A percentile compares a stretch with the other conserved stretches of the same genome.
phyloP scores from a whole-genome alignment of 228 moss, liverwort and hornwort genomes.

The Sphagnum magellanicum region DNA sequence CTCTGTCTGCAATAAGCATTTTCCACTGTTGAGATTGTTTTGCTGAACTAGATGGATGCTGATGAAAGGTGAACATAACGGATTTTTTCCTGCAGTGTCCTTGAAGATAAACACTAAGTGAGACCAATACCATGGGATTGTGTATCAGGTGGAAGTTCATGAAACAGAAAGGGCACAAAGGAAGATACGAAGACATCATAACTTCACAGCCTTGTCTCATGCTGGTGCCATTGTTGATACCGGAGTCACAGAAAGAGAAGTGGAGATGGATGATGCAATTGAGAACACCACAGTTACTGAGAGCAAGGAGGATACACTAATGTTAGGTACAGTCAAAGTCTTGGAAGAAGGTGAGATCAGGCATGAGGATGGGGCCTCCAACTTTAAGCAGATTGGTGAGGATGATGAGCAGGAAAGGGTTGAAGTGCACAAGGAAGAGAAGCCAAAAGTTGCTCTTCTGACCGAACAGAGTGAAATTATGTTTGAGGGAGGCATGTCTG shows the following conservation, averaged over 20 bases:
- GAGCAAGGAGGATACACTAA: constrained; percentile 10
- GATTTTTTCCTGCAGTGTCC: not conserved
- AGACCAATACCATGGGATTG: not conserved
- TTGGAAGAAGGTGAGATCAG: not conserved
- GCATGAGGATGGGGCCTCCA: constrained; percentile 10
- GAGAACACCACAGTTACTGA: constrained; percentile 23
- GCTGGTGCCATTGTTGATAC: constrained; percentile 18
- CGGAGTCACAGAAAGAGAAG: constrained; percentile 24
- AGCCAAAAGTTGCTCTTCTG: not conserved
- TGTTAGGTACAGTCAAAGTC: not conserved
- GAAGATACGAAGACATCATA: constrained; percentile 75
- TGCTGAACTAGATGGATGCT: not conserved
- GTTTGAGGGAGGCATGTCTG: constrained; percentile 53
- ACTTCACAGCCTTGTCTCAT: constrained; percentile 19
- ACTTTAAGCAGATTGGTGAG: constrained; percentile 18
- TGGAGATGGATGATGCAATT: constrained; percentile 36
- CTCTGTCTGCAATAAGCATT: not conserved
- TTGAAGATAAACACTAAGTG: not conserved
- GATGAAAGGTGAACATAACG: not conserved
- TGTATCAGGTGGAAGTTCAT: constrained; percentile 59
- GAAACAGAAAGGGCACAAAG: constrained; percentile 52
- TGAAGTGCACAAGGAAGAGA: constrained; percentile 7
- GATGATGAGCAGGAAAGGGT: constrained; percentile 8
- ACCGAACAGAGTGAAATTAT: constrained; percentile 10
- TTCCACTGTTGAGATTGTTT: not conserved